Evolutionary conservation across 371 early-diverging fungal genomes (phyloP).

Genomic region (Blastocladiella emersonii): DNA sequence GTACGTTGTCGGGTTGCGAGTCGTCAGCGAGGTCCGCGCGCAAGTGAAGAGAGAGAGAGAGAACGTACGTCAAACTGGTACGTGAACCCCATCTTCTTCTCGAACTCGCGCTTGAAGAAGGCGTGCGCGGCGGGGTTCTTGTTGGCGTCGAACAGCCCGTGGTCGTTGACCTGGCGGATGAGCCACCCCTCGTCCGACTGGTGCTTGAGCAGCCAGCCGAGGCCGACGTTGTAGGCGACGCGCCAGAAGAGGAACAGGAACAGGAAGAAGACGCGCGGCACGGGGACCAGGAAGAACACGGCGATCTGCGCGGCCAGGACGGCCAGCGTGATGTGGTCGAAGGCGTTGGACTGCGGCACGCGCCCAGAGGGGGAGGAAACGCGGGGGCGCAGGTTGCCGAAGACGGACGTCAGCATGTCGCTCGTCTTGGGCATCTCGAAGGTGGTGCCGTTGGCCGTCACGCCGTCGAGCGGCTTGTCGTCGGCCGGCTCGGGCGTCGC

Average conservation of each 20-base stretch:
- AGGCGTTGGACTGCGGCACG: slow-evolving; percentile 36
- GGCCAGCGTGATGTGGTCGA: slow-evolving; percentile 56
- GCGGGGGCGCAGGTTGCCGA: slow-evolving; percentile 10
- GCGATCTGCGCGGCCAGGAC: slow-evolving; percentile 47
- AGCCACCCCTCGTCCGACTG: slow-evolving; percentile 64
- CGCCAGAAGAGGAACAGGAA: slow-evolving; percentile 72
- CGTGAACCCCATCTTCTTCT: slow-evolving; percentile 68
- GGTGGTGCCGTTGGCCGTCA: slow-evolving; percentile 7
- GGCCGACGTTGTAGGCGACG: slow-evolving; percentile 65
- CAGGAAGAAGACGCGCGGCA: slow-evolving; percentile 39
- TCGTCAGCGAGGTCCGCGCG: slow-evolving; percentile 3
- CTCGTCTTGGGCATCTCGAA: slow-evolving; percentile 16
- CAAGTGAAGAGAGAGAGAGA: slow-evolving; percentile 7
- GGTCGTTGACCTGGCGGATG: slow-evolving; percentile 44
- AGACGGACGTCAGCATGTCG: slow-evolving; percentile 11
- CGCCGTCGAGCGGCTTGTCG: not conserved
- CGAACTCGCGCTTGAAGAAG: slow-evolving; percentile 41
- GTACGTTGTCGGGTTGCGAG: not conserved
- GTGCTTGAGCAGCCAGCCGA: slow-evolving; percentile 63
- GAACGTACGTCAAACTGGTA: slow-evolving; percentile 54
- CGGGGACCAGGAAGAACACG: slow-evolving; percentile 46
- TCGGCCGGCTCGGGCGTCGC: not conserved
- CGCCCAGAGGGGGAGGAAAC: not conserved
- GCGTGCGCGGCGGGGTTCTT: slow-evolving; percentile 7
- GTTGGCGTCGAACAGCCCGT: slow-evolving; percentile 43